A percentile compares a stretch with the other conserved stretches of the same genome.
Conservation (phyloP, 371 early-diverging fungal genomes). For the Saksenaea oblongispora region DNA sequence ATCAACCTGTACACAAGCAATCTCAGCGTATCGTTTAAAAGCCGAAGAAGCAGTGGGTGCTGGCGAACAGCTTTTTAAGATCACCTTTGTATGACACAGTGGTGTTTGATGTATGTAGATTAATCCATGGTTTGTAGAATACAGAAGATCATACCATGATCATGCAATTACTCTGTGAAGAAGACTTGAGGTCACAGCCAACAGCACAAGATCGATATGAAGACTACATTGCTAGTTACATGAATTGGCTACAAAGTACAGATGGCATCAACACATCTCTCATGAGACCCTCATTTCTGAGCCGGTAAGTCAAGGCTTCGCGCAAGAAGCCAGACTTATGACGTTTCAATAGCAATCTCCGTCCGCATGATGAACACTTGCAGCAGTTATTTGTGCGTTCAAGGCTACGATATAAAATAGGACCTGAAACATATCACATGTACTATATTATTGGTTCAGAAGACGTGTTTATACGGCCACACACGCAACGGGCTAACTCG, state of each 20-base stretch:
- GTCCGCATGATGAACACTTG: conserved; percentile 18
- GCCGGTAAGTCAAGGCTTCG: conserved; percentile 33
- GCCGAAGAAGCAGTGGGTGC: conserved; percentile 69
- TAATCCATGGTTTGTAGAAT: conserved; percentile 25
- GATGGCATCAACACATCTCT: conserved; percentile 56
- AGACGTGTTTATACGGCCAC: conserved; percentile 28
- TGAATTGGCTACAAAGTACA: conserved; percentile 65
- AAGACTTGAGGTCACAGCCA: conserved; percentile 66
- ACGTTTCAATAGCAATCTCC: conserved; percentile 17
- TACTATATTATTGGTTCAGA: conserved; percentile 52
- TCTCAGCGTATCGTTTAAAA: conserved; percentile 64
- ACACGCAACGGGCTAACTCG: too few species aligned
- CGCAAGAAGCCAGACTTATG: neutral
- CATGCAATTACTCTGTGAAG: conserved; percentile 77
- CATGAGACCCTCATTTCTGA: conserved; percentile 61
- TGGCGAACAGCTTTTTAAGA: conserved; percentile 60
- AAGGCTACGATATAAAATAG: conserved; percentile 50
- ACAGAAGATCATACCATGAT: conserved; percentile 62
- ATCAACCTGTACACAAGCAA: conserved; percentile 3
- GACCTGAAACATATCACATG: conserved; percentile 49
- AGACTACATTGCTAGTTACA: conserved; percentile 84
- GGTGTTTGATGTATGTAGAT: neutral
- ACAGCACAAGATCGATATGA: conserved; percentile 83
- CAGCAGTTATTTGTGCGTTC: conserved; percentile 30
- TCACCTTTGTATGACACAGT: neutral